Evolutionary conservation across 345 rosid genomes (phyloP).

Genomic region (Excoecaria cochinchinensis): DNA sequence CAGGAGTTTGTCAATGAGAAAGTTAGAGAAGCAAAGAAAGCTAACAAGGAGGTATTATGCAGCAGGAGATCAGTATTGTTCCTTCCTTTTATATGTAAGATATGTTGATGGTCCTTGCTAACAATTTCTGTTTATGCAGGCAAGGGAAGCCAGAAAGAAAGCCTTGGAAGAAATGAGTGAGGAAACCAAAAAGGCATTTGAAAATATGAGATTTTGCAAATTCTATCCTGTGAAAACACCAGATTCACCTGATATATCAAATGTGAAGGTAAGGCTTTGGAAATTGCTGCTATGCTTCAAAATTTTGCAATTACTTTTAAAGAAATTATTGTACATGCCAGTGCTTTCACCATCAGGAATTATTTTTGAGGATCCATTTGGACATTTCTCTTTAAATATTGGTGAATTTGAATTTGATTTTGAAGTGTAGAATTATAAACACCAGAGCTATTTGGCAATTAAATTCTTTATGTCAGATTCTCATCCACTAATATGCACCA

Average conservation of each 20-base stretch:
- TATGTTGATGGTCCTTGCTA: neutral
- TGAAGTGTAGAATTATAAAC: neutral
- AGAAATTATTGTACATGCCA: constrained; percentile 3
- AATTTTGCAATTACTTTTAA: neutral
- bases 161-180: constrained; percentile 81
- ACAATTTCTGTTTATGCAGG: too few species aligned
- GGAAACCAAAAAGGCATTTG: constrained; percentile 58
- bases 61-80: neutral
- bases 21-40: too few species aligned
- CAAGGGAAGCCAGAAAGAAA: constrained; percentile 76
- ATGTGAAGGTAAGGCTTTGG: constrained; percentile 53
- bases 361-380: neutral
- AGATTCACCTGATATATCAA: constrained; percentile 63
- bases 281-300: neutral
- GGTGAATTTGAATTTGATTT: neutral
- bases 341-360: neutral
- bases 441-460: too few species aligned
- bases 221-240: constrained; percentile 77
- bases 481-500: neutral
- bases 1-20: neutral
- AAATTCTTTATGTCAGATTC: neutral
- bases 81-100: neutral
- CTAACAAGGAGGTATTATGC: too few species aligned
- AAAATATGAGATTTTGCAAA: constrained; percentile 83
- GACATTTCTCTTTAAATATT: neutral